phyloP scores from a whole-genome alignment of 2,329 filamentous ascomycete species.

The Coniochaeta hoffmannii region DNA sequence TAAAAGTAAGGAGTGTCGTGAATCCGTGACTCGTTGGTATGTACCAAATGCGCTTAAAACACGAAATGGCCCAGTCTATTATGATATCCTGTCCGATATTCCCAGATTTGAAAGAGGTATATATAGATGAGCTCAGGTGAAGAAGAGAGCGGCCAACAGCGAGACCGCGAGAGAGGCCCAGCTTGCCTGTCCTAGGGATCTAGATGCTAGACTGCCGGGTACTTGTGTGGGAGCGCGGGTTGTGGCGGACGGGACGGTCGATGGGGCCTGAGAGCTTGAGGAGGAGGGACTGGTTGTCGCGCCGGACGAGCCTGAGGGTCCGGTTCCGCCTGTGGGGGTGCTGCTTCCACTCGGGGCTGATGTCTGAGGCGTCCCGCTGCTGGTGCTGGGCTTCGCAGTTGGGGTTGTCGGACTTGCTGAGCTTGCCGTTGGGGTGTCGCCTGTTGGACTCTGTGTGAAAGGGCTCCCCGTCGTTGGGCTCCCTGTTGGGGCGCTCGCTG shows the following conservation, averaged over 20 bases:
- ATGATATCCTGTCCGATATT: background rate
- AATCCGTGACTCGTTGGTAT: background rate
- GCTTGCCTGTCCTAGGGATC: background rate
- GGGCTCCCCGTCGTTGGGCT: background rate
- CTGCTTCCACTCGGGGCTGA: background rate
- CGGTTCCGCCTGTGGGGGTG: background rate
- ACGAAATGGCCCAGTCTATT: background rate
- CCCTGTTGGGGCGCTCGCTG: background rate
- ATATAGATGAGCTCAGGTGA: background rate
- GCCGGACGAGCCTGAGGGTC: background rate
- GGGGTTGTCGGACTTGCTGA: background rate
- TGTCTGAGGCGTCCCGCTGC: background rate
- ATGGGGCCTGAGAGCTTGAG: background rate
- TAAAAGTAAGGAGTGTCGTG: background rate
- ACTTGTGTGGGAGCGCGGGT: background rate
- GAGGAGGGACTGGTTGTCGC: background rate
- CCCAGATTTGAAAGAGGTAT: background rate
- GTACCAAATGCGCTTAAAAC: background rate
- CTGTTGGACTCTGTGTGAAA: too few species aligned
- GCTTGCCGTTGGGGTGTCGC: background rate
- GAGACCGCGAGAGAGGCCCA: background rate
- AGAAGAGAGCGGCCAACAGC: background rate
- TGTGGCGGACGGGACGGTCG: background rate
- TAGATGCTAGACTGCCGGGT: background rate
- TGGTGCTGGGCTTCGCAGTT: background rate